Evolutionary conservation across 495 filamentous ascomycete genomes (phyloP), one percentile per base, ranked within the genome.

Genomic region (Penicillium daleae): DNA sequence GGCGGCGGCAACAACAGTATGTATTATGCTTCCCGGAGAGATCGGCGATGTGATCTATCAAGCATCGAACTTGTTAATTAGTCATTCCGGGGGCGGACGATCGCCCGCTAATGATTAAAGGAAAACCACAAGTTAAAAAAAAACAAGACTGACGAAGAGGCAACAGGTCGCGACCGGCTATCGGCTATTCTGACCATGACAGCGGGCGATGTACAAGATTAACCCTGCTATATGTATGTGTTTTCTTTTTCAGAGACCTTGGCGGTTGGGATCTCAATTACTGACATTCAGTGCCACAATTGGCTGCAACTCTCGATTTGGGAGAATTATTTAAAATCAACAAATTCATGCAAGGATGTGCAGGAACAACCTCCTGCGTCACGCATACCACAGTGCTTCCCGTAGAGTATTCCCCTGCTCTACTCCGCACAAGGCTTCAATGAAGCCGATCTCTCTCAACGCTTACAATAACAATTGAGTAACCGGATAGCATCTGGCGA

Each of bases 31-130:
- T 37, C 27, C 46, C 21, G 21, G 29, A 51, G 39, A 26, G 57
- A 59, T 59, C 57, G 44, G 44, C 44, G 35, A 59, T 37, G 21
- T 59, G 57, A 59, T 59, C 29, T 37, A 50, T 59, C 57, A 59
- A 50, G 26, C 46, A 29, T 17, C n/a, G 2, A 8, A 26, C 24
- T 29, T 17, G 24, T n/a, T n/a, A n/a, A 26, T n/a, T 50, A 49
- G 46, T 27, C 22, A 26, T 50, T 50, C 57, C 9, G 31, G 44
- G 31, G 56, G 29, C 19, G 19, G 33, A 24, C 27, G 21, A 32
- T 48, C 32, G 29, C 6, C 39, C 56, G 44, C 42, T 26, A 51
- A 37, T 4, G 35, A 39, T 39, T 17, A 39, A 15, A 39, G 35
- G 12, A n/a, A n/a, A 37, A 49, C 12, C 29, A 50, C 5, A 13